Conservation (phyloP, 2,329 filamentous ascomycete genomes). For the Apiospora arundinis region DNA sequence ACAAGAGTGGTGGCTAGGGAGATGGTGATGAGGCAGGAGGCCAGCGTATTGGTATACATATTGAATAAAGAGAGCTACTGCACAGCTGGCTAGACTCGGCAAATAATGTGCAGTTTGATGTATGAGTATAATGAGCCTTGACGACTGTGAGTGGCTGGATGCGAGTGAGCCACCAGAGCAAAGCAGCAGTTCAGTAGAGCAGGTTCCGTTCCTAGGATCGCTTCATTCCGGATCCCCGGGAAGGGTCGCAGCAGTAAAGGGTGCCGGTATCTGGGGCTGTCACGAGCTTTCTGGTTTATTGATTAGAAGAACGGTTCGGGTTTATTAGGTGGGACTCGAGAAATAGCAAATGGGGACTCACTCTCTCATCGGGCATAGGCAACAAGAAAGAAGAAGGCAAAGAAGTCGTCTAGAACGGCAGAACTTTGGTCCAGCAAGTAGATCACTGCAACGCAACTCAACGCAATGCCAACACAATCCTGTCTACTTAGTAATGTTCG, state of each 20-base stretch:
- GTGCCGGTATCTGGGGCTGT: constrained; percentile 8
- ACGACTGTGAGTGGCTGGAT: neutral
- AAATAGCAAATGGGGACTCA: neutral
- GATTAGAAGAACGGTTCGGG: constrained; percentile 4
- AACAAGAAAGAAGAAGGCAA: neutral
- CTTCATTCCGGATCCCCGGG: constrained; percentile 17
- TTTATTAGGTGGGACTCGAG: constrained; percentile 12
- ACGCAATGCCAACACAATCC: neutral
- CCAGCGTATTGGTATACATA: constrained; percentile 28
- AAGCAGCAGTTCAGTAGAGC: neutral
- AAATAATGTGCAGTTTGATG: neutral
- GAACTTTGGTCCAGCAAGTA: neutral
- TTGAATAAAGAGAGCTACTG: constrained; percentile 24
- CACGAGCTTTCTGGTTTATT: constrained; percentile 17
- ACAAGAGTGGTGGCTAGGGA: constrained; percentile 28
- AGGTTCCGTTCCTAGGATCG: neutral
- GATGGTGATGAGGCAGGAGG: constrained; percentile 19
- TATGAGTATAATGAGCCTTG: neutral
- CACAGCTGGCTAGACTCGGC: neutral
- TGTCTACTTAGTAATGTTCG: neutral
- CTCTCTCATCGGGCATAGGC: neutral
- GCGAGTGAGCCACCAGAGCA: neutral
- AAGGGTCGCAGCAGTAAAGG: neutral
- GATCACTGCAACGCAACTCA: neutral
- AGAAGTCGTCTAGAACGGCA: neutral